Evolutionary conservation across 2,329 filamentous ascomycete species (phyloP), one percentile per base, ranked within the genome.

Genomic region (Ophiostoma montium): DNA sequence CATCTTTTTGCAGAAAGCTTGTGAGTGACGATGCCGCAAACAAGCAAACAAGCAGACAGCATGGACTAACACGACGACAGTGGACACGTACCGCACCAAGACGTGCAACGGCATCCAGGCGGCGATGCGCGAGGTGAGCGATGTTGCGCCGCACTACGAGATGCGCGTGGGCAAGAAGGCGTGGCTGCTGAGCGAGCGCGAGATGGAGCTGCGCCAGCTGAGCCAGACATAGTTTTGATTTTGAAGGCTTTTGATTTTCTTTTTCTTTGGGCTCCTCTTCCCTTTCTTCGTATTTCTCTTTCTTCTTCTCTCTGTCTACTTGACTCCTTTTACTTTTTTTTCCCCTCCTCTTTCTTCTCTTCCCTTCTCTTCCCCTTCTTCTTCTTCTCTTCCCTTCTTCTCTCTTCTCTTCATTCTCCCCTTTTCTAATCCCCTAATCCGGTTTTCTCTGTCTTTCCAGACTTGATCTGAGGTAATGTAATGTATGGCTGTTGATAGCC

Each of bases 51-150:
- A 27, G 23, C 16, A 9, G 5, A 31, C 15, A 3, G 12, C 15
- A 12, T 21, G n/a, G n/a, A 19, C 15, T 19, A 31, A 38, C 46
- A 33, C 38, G 32, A 8, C 6, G 2, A n/a, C 57, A 94, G 88
- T 96, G 65, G 90, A 96, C 64, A 87, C 85, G 53, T 95, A 95
- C 65, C 84, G 90, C 57, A 90, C 87, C 63, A 95, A 94, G 71
- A 92, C 89, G 64, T 80, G 84, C 55, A 82, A 76, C 56, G 84
- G 83, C 49, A 89, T 94, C 68, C 77, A 94, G 59, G 79, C 76
- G 19, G 76, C 80, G 39, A 84, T 86, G 59, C 82, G 87, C 60
- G 86, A 94, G 53, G 75, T 86, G 41, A 72, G 76, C 35, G 50
- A 72, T 75, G 18, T 78, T 85, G 84, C 86, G 21, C 82, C 86